phyloP scores from a whole-genome alignment of 2,329 filamentous ascomycete species.

The Plectosphaerella cucumerina region DNA sequence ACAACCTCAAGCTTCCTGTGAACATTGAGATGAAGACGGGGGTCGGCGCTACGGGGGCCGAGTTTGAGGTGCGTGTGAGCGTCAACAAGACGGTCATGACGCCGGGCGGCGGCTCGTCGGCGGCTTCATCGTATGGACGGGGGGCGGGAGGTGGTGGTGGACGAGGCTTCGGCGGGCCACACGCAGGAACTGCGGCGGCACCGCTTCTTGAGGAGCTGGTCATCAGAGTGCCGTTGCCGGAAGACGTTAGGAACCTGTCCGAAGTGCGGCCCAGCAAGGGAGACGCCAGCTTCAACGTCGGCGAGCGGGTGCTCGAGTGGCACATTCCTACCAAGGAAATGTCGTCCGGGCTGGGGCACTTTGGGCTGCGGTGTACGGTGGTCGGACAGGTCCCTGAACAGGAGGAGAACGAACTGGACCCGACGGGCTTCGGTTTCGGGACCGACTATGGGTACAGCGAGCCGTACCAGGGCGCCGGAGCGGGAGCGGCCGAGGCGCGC shows the following conservation, averaged over 20 bases:
- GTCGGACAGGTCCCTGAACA: slow-evolving; percentile 57
- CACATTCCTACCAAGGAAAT: slow-evolving; percentile 75
- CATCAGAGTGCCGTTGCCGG: slow-evolving; percentile 74
- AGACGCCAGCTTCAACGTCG: slow-evolving; percentile 76
- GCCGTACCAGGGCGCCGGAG: slow-evolving; percentile 41
- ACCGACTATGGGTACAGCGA: slow-evolving; percentile 51
- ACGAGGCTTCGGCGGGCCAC: slow-evolving; percentile 39
- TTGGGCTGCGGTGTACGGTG: slow-evolving; percentile 75
- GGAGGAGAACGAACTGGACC: slow-evolving; percentile 43
- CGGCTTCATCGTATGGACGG: slow-evolving; percentile 31
- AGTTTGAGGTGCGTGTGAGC: slow-evolving; percentile 82
- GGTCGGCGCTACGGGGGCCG: slow-evolving; percentile 68
- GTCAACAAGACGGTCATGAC: slow-evolving; percentile 61
- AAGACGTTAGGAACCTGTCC: slow-evolving; percentile 74
- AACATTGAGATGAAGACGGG: slow-evolving; percentile 77
- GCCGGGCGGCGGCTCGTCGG: slow-evolving; percentile 29
- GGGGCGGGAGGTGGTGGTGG: slow-evolving; percentile 30
- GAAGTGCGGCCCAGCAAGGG: slow-evolving; percentile 79
- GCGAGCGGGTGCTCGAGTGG: slow-evolving; percentile 76
- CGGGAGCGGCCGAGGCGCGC: slow-evolving; percentile 29
- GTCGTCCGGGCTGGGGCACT: slow-evolving; percentile 59
- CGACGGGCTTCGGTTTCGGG: slow-evolving; percentile 47
- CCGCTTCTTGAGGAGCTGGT: slow-evolving; percentile 71
- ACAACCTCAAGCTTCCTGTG: slow-evolving; percentile 75
- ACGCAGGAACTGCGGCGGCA: slow-evolving; percentile 50